A percentile compares a stretch with the other conserved stretches of the same genome.
Conservation (phyloP, 202 grass and related monocot genomes). For the Alloteropsis angusta region DNA sequence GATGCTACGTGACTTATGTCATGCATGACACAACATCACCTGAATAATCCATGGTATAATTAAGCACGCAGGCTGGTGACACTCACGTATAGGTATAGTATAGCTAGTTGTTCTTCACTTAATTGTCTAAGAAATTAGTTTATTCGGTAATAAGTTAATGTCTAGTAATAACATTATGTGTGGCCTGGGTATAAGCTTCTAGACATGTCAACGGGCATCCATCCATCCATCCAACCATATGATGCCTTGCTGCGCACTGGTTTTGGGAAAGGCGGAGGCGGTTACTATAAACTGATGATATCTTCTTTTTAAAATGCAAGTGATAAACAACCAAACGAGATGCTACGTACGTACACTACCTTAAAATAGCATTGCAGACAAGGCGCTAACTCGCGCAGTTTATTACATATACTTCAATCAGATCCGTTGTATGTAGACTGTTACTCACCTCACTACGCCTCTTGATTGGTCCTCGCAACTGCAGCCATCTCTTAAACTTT, state of each 20-base stretch:
- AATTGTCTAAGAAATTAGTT: background rate
- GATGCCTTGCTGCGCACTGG: background rate
- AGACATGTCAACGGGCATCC: background rate
- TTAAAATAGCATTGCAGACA: background rate
- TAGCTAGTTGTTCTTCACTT: background rate
- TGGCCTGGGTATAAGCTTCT: background rate
- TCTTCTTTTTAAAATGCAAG: background rate
- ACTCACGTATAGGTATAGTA: background rate
- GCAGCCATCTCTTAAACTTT: no score
- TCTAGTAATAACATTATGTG: background rate
- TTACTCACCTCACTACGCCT: no score
- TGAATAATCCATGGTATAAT: background rate
- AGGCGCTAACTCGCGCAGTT: slow-evolving; percentile 12
- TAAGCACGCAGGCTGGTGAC: background rate
- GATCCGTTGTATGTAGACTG: no score
- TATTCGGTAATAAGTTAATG: background rate
- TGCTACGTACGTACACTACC: background rate
- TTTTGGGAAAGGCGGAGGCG: background rate
- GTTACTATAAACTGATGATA: background rate
- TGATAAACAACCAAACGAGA: background rate
- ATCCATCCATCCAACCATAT: background rate
- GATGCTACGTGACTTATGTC: slow-evolving; percentile 1
- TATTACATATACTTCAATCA: background rate
- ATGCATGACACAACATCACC: background rate
- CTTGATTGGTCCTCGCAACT: no score